Percentiles rank a stretch among this genome's conserved stretches.
Evolutionary conservation across 164 flowering plant genomes (phyloP).

Genomic region (Vitis rotundifolia): DNA sequence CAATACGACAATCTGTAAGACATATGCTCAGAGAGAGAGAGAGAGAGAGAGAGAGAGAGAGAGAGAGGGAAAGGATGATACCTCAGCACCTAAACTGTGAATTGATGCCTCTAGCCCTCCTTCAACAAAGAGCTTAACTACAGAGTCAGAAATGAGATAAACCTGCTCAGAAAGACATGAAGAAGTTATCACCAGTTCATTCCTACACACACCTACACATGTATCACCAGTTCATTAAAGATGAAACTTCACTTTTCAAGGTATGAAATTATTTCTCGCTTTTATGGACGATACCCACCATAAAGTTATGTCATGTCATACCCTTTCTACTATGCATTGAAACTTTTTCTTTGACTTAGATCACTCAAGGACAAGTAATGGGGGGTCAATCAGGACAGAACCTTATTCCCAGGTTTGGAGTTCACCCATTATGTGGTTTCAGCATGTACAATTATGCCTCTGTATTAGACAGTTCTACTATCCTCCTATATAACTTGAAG

Average conservation of each 20-base stretch:
- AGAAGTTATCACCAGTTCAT: background rate
- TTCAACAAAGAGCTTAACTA: slow-evolving; percentile 81
- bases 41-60: background rate
- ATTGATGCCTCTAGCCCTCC: slow-evolving; percentile 79
- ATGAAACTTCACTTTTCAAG: background rate
- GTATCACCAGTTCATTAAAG: too few relatives aligned
- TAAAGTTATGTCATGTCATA: background rate
- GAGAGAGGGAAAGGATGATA: slow-evolving; percentile 17
- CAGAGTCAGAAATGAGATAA: slow-evolving; percentile 62
- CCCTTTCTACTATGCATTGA: background rate
- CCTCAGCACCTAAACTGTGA: slow-evolving; percentile 85
- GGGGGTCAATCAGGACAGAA: background rate
- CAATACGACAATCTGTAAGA: slow-evolving; percentile 7
- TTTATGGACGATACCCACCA: background rate
- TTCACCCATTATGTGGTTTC: too few relatives aligned
- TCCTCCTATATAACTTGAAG: too few relatives aligned
- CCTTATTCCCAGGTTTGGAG: too few relatives aligned
- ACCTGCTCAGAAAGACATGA: slow-evolving; percentile 47
- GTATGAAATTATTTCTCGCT: background rate
- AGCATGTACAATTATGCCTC: too few relatives aligned
- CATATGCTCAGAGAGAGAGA: background rate
- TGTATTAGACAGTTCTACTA: too few relatives aligned
- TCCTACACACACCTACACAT: background rate
- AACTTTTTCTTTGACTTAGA: background rate
- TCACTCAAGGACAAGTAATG: background rate